These are phyloP conservation scores for Trypanosoma mega DNA, from an alignment of 208 protist genomes.

Conservation along the genomic window DNA sequence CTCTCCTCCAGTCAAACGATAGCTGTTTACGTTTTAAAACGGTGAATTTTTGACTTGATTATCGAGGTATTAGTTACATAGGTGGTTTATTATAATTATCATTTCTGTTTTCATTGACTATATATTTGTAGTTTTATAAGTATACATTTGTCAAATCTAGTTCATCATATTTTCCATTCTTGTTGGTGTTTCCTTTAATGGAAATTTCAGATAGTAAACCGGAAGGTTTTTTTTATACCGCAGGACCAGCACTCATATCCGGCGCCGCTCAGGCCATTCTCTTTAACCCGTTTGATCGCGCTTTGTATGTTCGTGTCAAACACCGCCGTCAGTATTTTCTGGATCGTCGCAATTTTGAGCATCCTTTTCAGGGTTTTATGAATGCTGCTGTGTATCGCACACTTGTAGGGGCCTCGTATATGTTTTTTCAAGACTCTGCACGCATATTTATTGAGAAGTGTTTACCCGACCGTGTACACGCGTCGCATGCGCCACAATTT, in stretches of 20 bases:
- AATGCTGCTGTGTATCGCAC: slow-evolving; percentile 90
- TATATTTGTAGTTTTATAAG: too few species aligned
- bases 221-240: slow-evolving; percentile 55
- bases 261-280: slow-evolving; percentile 84
- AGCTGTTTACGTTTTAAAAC: too few species aligned
- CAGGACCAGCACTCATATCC: slow-evolving; percentile 57
- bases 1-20: too few species aligned
- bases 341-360: slow-evolving; percentile 85
- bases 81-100: too few species aligned
- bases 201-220: too few species aligned
- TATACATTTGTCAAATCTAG: too few species aligned
- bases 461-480: slow-evolving; percentile 46
- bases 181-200: not conserved
- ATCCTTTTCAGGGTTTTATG: slow-evolving; percentile 88
- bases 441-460: slow-evolving; percentile 59
- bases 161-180: not conserved
- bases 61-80: too few species aligned
- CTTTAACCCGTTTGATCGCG: slow-evolving; percentile 89
- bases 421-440: slow-evolving; percentile 88
- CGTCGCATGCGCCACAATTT: slow-evolving; percentile 48
- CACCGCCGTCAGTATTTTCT: slow-evolving; percentile 68
- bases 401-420: slow-evolving; percentile 81
- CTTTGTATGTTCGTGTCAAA: slow-evolving; percentile 87
- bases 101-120: too few species aligned
- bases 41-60: too few species aligned